Percentiles rank a stretch among this genome's conserved stretches.
phyloP scores from a whole-genome alignment of 1,284 basidiomycete genomes.

The Porogramme epimiltina region DNA sequence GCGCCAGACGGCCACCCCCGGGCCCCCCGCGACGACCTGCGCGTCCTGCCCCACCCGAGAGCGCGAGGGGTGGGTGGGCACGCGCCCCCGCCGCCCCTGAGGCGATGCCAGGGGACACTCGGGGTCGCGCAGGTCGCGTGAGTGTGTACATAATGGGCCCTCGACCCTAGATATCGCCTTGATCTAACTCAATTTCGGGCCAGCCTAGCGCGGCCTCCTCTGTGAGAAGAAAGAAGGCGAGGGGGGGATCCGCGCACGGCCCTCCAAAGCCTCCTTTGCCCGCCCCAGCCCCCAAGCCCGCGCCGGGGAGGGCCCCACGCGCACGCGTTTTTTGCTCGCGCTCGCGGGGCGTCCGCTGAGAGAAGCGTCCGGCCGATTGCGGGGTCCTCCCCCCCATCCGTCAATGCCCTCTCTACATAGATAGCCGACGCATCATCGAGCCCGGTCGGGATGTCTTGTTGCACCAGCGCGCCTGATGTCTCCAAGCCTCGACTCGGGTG shows the following conservation, averaged over 20 bases:
- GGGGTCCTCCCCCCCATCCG: neutral
- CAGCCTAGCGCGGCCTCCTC: slow-evolving; percentile 1
- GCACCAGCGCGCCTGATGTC: too few relatives aligned
- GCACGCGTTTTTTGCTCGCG: too few relatives aligned
- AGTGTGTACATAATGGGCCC: slow-evolving; percentile 21
- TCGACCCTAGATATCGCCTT: slow-evolving; percentile 20
- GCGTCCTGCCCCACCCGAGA: neutral
- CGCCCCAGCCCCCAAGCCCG: too few relatives aligned
- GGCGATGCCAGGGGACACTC: neutral
- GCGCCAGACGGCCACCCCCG: slow-evolving; percentile 1
- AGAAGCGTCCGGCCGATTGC: neutral
- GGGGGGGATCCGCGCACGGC: neutral
- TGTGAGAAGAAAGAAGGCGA: slow-evolving; percentile 5
- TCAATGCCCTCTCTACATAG: too few relatives aligned
- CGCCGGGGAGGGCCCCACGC: too few relatives aligned
- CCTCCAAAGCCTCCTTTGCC: neutral
- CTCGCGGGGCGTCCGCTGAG: slow-evolving; percentile 1
- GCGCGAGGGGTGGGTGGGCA: neutral
- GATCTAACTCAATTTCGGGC: slow-evolving; percentile 18
- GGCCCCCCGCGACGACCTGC: neutral
- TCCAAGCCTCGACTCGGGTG: too few relatives aligned
- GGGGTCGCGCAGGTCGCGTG: slow-evolving; percentile 22
- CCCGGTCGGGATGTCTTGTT: too few relatives aligned
- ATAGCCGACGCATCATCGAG: too few relatives aligned
- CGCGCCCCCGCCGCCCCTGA: neutral